phyloP scores from a whole-genome alignment of 208 protist species.

The Angomonas desouzai region DNA sequence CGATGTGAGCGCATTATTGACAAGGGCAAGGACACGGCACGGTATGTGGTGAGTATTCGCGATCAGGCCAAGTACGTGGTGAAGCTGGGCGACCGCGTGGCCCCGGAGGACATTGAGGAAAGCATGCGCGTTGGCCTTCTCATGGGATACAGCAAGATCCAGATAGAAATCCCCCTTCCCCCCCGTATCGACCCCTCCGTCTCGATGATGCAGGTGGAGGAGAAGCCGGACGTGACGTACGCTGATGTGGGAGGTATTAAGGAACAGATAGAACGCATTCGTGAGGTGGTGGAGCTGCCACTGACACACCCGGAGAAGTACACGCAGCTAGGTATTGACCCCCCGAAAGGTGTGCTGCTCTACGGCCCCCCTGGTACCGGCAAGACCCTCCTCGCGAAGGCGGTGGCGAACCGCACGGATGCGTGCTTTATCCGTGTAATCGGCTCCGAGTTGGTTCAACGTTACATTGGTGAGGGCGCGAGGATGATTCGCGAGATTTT shows the following conservation, averaged over 20 bases:
- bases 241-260: constrained; percentile 99
- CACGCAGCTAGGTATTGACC: constrained; percentile 99
- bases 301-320: constrained; percentile 99
- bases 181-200: constrained; percentile 99
- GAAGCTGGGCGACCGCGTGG: constrained; percentile 97
- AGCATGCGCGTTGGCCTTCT: constrained; percentile 98
- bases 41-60: constrained; percentile 98
- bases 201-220: constrained; percentile 99
- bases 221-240: constrained; percentile 99
- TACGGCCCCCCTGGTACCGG: constrained; percentile 99
- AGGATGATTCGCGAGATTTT: constrained; percentile 99
- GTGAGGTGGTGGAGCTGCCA: constrained; percentile 99
- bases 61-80: constrained; percentile 99
- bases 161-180: constrained; percentile 99
- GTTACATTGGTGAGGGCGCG: constrained; percentile 99
- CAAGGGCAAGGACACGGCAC: constrained; percentile 87
- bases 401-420: constrained; percentile 99
- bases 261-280: constrained; percentile 99
- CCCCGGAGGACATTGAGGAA: constrained; percentile 99
- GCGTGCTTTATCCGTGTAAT: constrained; percentile 99
- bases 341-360: constrained; percentile 99
- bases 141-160: constrained; percentile 97
- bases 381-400: constrained; percentile 99
- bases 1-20: constrained; percentile 99
- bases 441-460: constrained; percentile 99